phyloP scores from a whole-genome alignment of 1,139 yeast species.

The Lodderomyces beijingensis region DNA sequence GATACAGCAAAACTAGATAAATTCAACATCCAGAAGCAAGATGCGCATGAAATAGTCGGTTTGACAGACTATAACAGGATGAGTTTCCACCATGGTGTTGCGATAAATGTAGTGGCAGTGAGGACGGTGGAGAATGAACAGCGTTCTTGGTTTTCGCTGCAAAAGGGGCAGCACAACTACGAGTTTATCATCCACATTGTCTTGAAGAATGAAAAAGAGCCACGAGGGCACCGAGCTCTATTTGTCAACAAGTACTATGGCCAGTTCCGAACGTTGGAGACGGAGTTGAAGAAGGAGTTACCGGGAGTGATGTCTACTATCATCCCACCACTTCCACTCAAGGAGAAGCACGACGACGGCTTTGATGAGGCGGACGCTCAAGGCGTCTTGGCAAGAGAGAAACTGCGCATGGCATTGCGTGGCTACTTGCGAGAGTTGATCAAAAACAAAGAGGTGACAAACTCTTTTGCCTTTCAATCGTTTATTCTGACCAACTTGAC shows the following conservation, averaged over 20 bases:
- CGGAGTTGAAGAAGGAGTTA: conserved; percentile 45
- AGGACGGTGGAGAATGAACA: conserved; percentile 17
- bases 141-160: conserved; percentile 23
- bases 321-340: conserved; percentile 44
- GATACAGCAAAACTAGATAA: conserved; percentile 51
- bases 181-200: conserved; percentile 17
- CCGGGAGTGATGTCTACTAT: conserved; percentile 72
- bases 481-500: conserved; percentile 28
- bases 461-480: conserved; percentile 44
- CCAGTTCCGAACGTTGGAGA: conserved; percentile 59
- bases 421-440: conserved; percentile 60
- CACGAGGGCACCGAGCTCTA: conserved; percentile 22
- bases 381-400: conserved; percentile 42
- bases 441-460: conserved; percentile 51
- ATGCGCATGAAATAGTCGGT: conserved; percentile 13
- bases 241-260: conserved; percentile 60
- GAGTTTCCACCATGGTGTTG: conserved; percentile 53
- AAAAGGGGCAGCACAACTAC: conserved; percentile 30
- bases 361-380: conserved; percentile 1
- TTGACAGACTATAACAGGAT: conserved; percentile 33
- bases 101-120: conserved; percentile 66
- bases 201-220: conserved; percentile 13
- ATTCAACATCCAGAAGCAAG: conserved; percentile 17
- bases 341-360: conserved; percentile 41
- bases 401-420: conserved; percentile 68